A percentile compares a stretch with the other conserved stretches of the same genome.
Evolutionary conservation across 805 yeast genomes (phyloP).

Genomic region (Pichia ethanolica): DNA sequence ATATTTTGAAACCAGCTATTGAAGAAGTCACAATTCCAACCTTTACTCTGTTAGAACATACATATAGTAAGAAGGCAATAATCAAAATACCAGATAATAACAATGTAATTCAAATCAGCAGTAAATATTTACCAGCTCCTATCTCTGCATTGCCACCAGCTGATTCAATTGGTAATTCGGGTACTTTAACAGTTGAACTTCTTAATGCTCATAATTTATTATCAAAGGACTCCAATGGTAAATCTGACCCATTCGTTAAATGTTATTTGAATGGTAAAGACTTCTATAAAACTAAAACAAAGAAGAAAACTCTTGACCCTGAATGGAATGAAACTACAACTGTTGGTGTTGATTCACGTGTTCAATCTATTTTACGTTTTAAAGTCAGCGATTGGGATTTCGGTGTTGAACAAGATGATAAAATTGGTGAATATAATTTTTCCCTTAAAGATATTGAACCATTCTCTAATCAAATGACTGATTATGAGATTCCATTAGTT

Average conservation of each 20-base stretch:
- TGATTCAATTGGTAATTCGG: conserved; percentile 72
- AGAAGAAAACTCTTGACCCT: conserved; percentile 88
- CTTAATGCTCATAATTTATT: conserved; percentile 60
- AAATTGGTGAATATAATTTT: conserved; percentile 58
- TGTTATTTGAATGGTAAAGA: conserved; percentile 58
- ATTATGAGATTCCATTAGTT: conserved; percentile 40
- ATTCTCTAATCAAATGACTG: conserved; percentile 39
- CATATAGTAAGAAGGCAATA: conserved; percentile 55
- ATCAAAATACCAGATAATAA: conserved; percentile 45
- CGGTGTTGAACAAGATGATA: conserved; percentile 80
- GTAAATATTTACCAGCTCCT: conserved; percentile 74
- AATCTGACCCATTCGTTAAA: conserved; percentile 84
- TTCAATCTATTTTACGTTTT: conserved; percentile 49
- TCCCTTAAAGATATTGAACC: conserved; percentile 58
- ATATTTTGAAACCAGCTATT: conserved; percentile 48
- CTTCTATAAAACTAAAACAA: conserved; percentile 67
- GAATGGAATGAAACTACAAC: conserved; percentile 69
- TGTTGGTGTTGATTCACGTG: conserved; percentile 53
- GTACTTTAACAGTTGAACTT: conserved; percentile 56
- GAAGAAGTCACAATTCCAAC: conserved; percentile 65
- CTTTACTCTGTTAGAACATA: conserved; percentile 50
- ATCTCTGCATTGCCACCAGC: conserved; percentile 55
- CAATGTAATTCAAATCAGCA: conserved; percentile 44
- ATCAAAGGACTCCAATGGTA: conserved; percentile 87
- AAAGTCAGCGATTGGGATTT: conserved; percentile 87